Conservation (phyloP, 352 stramenopile genomes). For the Phytophthora melonis region DNA sequence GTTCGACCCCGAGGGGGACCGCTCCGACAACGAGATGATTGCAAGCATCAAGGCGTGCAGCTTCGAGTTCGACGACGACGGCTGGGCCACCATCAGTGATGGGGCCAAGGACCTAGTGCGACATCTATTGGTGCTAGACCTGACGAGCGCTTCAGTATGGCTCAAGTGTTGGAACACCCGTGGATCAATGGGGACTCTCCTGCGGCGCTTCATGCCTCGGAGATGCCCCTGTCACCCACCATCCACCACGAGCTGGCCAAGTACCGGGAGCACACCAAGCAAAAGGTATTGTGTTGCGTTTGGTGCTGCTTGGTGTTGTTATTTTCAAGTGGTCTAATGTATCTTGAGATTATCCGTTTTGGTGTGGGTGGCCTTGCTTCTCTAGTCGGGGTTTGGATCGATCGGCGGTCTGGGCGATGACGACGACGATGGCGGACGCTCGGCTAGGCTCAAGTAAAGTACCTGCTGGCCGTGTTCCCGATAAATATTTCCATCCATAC, state of each 20-base stretch:
- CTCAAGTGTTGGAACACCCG: constrained; percentile 71
- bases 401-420: constrained; percentile 34
- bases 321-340: constrained; percentile 27
- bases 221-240: constrained; percentile 66
- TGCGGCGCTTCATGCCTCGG: constrained; percentile 29
- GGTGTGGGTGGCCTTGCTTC: constrained; percentile 28
- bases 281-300: constrained; percentile 43
- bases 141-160: constrained; percentile 73
- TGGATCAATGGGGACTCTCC: constrained; percentile 58
- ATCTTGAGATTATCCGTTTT: constrained; percentile 34
- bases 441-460: constrained; percentile 13
- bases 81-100: constrained; percentile 71
- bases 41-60: constrained; percentile 77
- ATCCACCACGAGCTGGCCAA: constrained; percentile 76
- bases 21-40: constrained; percentile 88
- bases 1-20: constrained; percentile 79
- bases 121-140: constrained; percentile 82
- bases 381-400: constrained; percentile 37
- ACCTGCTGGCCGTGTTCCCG: not conserved
- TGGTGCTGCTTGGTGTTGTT: not conserved
- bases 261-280: constrained; percentile 66
- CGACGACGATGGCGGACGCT: not conserved
- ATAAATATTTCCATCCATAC: not conserved
- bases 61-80: constrained; percentile 80
- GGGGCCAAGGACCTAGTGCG: constrained; percentile 78